Conservation (phyloP, 495 filamentous ascomycete species). For the Neurospora sp. region DNA sequence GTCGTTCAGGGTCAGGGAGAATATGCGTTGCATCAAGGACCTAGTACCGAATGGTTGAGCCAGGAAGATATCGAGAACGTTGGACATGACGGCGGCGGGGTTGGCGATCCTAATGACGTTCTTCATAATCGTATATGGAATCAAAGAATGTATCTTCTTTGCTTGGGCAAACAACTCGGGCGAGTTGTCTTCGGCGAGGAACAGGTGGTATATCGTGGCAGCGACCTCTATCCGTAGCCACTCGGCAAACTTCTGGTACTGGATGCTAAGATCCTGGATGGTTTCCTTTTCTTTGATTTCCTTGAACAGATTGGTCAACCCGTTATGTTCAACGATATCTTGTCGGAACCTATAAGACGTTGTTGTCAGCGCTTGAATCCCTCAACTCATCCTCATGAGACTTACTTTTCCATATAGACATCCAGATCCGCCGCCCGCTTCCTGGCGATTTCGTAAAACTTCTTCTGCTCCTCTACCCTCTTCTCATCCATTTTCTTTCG, state of each 20-base stretch:
- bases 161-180: constrained; percentile 90
- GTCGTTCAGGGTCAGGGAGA: constrained; percentile 83
- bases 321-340: constrained; percentile 56
- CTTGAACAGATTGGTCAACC: constrained; percentile 82
- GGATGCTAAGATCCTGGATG: constrained; percentile 78
- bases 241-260: constrained; percentile 97
- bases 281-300: constrained; percentile 83
- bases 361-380: not conserved
- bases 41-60: constrained; percentile 88
- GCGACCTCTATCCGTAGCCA: constrained; percentile 97
- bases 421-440: constrained; percentile 86
- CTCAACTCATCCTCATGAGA: constrained; percentile 4
- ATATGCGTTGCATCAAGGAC: constrained; percentile 85
- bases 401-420: constrained; percentile 94
- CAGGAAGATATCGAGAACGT: constrained; percentile 85
- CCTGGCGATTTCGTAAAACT: constrained; percentile 90
- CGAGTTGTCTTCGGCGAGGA: constrained; percentile 96
- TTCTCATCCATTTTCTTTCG: constrained; percentile 80
- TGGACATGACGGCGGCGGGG: constrained; percentile 88
- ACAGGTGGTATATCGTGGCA: constrained; percentile 92
- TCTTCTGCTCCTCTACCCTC: constrained; percentile 80
- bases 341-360: constrained; percentile 36
- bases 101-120: constrained; percentile 95
- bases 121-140: constrained; percentile 88
- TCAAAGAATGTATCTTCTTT: constrained; percentile 84